These are phyloP conservation scores for Xanthoparmelia taractica DNA, from an alignment of 495 filamentous ascomycete genomes.

Conservation along the genomic window DNA sequence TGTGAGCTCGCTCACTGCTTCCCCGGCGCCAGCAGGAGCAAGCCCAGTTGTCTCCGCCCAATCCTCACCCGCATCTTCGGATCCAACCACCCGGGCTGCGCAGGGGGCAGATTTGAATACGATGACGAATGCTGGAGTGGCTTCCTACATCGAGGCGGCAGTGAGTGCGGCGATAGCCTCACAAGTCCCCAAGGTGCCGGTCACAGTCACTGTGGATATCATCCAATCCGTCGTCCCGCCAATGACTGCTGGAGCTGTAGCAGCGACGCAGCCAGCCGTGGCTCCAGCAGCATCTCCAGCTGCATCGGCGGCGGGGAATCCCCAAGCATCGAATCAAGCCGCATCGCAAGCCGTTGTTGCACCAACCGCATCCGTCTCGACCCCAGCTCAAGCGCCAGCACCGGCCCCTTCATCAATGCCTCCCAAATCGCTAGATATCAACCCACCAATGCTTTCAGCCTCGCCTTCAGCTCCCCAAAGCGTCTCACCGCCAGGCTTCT, in stretches of 20 bases:
- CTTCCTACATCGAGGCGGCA: constrained; percentile 1
- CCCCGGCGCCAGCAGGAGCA: constrained; percentile 9
- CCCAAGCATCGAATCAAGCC: neutral
- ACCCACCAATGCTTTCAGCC: constrained; percentile 5
- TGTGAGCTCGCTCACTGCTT: constrained; percentile 1
- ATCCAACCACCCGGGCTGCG: neutral
- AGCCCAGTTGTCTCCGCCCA: constrained; percentile 4
- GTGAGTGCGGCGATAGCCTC: neutral
- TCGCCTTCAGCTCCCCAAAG: neutral
- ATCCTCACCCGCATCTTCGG: constrained; percentile 4
- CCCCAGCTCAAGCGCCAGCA: constrained; percentile 5
- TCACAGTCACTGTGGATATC: neutral
- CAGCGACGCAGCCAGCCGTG: constrained; percentile 1
- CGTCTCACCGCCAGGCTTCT: neutral
- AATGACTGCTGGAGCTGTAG: constrained; percentile 4
- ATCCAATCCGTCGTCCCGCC: constrained; percentile 1
- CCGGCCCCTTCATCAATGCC: constrained; percentile 7
- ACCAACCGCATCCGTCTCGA: neutral
- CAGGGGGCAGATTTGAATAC: neutral
- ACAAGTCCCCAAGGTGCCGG: neutral
- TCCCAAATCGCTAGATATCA: constrained; percentile 6
- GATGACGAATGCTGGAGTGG: neutral
- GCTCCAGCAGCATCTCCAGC: constrained; percentile 1
- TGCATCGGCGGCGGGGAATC: neutral
- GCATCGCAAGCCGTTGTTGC: constrained; percentile 8